Base-by-base conservation (phyloP, 2,329 filamentous ascomycete genomes). In the Tolypocladium cylindrosporum region DNA sequence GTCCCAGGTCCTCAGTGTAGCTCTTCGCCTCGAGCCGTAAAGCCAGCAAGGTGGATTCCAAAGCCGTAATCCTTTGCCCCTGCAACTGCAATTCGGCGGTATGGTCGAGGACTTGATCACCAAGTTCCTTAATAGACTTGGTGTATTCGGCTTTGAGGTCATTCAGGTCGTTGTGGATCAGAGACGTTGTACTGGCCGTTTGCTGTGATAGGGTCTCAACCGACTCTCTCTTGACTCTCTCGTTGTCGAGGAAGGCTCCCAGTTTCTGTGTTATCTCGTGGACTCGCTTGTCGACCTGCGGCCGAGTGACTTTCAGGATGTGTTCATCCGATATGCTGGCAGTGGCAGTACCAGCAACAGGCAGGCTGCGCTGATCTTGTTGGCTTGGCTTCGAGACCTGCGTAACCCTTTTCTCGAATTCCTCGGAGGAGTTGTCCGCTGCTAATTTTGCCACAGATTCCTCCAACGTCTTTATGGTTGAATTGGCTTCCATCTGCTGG, bases 1-100 rank as follows among this genome's bases (percentile, higher is more conserved):
- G 64, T 19, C 72, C 68, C 7, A 79, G 61, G 5, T 66, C 65
- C 0, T 71, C 67, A 21, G 57, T 9, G 45, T 55, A 7, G 43
- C 6, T 24, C 42, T 42, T 57, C 13, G 31, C 45, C 2, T 64
- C 60, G 14, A 60, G 19, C 7, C 56, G 56, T 45, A 57, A 31
- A 34, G 19, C 19, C 16, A 43, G 50, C 7, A 57, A 34, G 4
- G 34, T 4, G 5, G 34, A 36, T 8, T 60, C 57, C 34, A 61
- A 24, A 21, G 27, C n/a, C 2, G 37, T 43, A 13, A 62, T 13
- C 39, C 31, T 24, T 8, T 60, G 51, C 16, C 52, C 50, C 16
- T 50, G 42, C 10, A 36, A 45, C 6, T n/a, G 13, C 16, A 57
- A 1, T n/a, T 55, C 55, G 3, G 7, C 13, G 2, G 34, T 43